phyloP scores from a whole-genome alignment of 83 land plant species.

The Isoetes engelmannii region DNA sequence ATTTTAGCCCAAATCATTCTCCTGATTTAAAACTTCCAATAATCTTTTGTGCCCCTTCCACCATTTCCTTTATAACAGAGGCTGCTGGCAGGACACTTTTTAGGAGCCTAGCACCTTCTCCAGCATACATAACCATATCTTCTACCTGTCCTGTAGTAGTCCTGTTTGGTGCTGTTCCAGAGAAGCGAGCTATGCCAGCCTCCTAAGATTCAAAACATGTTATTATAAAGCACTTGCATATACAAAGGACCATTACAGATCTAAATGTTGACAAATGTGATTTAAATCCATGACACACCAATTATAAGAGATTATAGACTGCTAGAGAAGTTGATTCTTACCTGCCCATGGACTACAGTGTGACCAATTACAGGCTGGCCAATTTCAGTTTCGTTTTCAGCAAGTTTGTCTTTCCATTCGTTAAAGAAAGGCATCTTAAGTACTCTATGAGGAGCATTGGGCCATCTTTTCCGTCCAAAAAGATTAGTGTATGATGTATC shows the following conservation, averaged over 20 bases:
- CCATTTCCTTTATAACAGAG: slow-evolving; percentile 4
- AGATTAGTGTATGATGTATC: slow-evolving; percentile 25
- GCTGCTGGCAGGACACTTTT: slow-evolving; percentile 15
- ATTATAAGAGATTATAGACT: background rate
- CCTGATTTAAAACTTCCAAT: slow-evolving; percentile 1
- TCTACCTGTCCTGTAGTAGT: slow-evolving; percentile 8
- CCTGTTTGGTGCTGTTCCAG: slow-evolving; percentile 15
- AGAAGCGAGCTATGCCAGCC: slow-evolving; percentile 6
- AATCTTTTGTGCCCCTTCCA: slow-evolving; percentile 20
- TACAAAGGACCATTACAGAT: background rate
- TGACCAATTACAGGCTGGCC: slow-evolving; percentile 19
- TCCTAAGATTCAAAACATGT: slow-evolving; percentile 3
- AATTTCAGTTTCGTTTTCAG: slow-evolving; percentile 6
- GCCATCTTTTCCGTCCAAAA: slow-evolving; percentile 18
- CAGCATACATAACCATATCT: slow-evolving; percentile 18
- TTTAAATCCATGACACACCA: background rate
- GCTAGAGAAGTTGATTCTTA: background rate
- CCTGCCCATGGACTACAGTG: slow-evolving; percentile 15
- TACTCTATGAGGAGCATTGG: slow-evolving; percentile 16
- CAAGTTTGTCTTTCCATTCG: slow-evolving; percentile 17
- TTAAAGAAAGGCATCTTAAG: slow-evolving; percentile 23
- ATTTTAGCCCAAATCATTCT: too few species aligned
- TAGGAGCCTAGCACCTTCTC: slow-evolving; percentile 18
- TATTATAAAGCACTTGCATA: background rate
- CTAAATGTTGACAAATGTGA: background rate